Base-by-base conservation (phyloP, 805 yeast genomes). In the Kazachstania africana region DNA sequence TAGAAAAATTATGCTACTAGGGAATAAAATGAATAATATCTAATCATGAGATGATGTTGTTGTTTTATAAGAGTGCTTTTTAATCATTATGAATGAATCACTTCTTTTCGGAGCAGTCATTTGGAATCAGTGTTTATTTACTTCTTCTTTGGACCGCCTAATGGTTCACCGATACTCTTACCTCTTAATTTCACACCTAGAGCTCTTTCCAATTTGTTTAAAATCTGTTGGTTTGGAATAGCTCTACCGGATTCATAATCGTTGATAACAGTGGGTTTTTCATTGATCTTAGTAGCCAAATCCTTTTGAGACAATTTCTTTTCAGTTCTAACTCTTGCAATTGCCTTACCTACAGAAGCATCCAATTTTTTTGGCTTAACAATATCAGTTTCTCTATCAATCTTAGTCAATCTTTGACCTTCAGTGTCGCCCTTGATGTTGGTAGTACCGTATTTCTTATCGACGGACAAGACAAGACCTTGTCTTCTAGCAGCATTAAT, bases 201-300 rank as follows among this genome's bases (percentile, higher is more conserved):
- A 26, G 79, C 93, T 60, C 95, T 74, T 66, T 91, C 97, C 58
- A 91, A 63, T 66, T 91, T 91, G 34, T 79, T 87, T 50, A 91
- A 70, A 32, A 91, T 61, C 62, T 87, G 97, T 66, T 91, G 98
- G 66, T 83, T 87, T 36, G 98, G 98, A 44, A 80, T 74, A 27
- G 95, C 98, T 55, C 94, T 76, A 37, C 95, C 96, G 35, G 94
- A 82, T 66, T 91, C 98, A 60, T 91, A 91, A 54, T 91, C 98
- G 60, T 84, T 87, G 53, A 91, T 76, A 38, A 91, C 80, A 45
- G 78, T 84, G 39, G 96, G 95, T 67, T 91, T 91, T 65, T 91
- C 98, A 57, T 87, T 88, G 53, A 88, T 72, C 58, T 79, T 81
- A 35, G 95, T 84, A 48, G 98, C 98, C 50, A 91, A 70, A 48